These are phyloP conservation scores for Borealophlyctis nickersoniae DNA, from an alignment of 192 early-diverging fungal species.

Conservation along the genomic window DNA sequence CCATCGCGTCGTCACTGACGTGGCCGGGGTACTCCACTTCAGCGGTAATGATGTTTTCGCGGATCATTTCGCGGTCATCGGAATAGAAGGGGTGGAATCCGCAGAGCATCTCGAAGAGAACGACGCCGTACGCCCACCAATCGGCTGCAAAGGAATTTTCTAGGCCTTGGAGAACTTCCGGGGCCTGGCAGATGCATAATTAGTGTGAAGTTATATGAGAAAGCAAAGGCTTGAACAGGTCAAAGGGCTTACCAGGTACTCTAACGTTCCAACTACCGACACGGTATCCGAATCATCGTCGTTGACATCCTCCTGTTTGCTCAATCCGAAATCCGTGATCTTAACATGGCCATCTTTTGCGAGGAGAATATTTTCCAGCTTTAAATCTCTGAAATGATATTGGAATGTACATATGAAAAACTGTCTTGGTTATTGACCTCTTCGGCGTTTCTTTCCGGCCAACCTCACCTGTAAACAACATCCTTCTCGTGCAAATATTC, in stretches of 20 bases:
- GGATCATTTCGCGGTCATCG: conserved; percentile 39
- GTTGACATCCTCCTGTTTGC: conserved; percentile 32
- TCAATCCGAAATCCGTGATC: conserved; percentile 54
- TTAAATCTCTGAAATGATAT: conserved; percentile 42
- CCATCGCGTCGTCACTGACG: conserved; percentile 24
- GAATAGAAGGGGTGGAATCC: conserved; percentile 53
- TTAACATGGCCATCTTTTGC: conserved; percentile 49
- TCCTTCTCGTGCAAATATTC: conserved; percentile 47
- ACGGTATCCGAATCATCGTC: conserved; percentile 21
- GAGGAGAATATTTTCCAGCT: conserved; percentile 57
- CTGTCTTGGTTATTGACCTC: too few species aligned
- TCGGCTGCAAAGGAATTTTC: conserved; percentile 45
- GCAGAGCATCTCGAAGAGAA: conserved; percentile 56
- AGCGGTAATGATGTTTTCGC: conserved; percentile 38
- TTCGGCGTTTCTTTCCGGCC: too few species aligned
- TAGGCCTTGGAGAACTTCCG: conserved; percentile 49
- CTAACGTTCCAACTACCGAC: conserved; percentile 44
- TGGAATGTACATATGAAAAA: too few species aligned
- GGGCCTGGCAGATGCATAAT: conserved; percentile 31
- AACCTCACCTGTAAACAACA: conserved; percentile 51
- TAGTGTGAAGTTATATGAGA: too few species aligned
- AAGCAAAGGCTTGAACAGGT: too few species aligned
- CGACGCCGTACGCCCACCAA: conserved; percentile 57
- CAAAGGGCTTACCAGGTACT: conserved; percentile 42
- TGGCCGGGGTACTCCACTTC: conserved; percentile 37